phyloP scores from a whole-genome alignment of 768 basidiomycete species.

The Boletus speciosus region DNA sequence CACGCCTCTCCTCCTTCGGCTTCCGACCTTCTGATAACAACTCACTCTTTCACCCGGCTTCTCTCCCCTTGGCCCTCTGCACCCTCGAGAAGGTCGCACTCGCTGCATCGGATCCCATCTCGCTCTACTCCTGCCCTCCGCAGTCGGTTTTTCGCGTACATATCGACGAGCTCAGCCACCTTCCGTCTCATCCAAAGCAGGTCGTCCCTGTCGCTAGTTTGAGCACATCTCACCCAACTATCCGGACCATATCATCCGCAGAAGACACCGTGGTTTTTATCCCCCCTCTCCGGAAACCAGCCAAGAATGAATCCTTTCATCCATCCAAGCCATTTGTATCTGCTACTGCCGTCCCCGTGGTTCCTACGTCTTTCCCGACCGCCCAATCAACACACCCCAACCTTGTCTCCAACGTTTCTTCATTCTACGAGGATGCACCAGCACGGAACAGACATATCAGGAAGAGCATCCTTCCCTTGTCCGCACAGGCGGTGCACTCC shows the following conservation, averaged over 20 bases:
- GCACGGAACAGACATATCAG: not conserved
- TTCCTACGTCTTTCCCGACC: not conserved
- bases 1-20: slow-evolving; percentile 17
- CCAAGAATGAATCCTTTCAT: not conserved
- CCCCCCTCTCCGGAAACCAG: slow-evolving; percentile 14
- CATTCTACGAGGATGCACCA: slow-evolving; percentile 18
- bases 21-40: slow-evolving; percentile 29
- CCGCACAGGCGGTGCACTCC: slow-evolving; percentile 18
- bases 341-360: not conserved
- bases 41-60: slow-evolving; percentile 42
- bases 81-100: slow-evolving; percentile 23
- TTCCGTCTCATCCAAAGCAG: slow-evolving; percentile 2
- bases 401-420: slow-evolving; percentile 7
- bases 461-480: slow-evolving; percentile 15
- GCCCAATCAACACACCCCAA: not conserved
- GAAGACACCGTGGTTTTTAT: slow-evolving; percentile 17
- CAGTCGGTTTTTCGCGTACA: slow-evolving; percentile 30
- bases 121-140: slow-evolving; percentile 27
- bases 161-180: slow-evolving; percentile 13
- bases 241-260: slow-evolving; percentile 5
- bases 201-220: not conserved
- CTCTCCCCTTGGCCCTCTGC: slow-evolving; percentile 36
- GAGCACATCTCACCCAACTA: not conserved
- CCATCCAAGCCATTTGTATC: not conserved
- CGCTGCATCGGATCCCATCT: slow-evolving; percentile 9